Evolutionary conservation across 768 basidiomycete species (phyloP), one percentile per base, ranked within the genome.

Genomic region (Rhodotorula paludigena): DNA sequence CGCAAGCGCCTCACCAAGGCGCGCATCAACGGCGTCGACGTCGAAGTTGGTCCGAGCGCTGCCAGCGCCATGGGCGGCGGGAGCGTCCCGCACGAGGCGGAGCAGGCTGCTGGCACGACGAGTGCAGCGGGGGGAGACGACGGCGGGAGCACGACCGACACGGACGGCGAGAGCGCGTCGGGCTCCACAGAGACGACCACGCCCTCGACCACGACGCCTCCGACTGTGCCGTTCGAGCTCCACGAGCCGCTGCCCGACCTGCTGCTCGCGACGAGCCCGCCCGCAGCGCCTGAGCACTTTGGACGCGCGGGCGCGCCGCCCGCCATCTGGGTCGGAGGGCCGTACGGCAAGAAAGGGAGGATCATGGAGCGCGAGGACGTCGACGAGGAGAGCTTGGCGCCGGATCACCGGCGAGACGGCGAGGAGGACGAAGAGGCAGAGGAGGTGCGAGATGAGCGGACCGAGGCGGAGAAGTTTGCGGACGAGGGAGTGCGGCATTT

Each of bases 401-500:
- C 33, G 23, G 51, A 10, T 36, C 18, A 32, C 20, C 33, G 51
- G 33, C 20, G 33, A 2, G 21, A 23, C 33, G 52, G 38, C 16
- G 41, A 21, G 42, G 30, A 15, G 33, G 33, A 28, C 28, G 45
- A 33, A 21, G n/a, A 30, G 59, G 47, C n/a, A n/a, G n/a, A 30
- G 5, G 49, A 52, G 20, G 44, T 11, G 36, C 20, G 25, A 21
- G 48, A 30, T 20, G 25, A 14, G 39, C 5, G 23, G 45, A 20
- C 25, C 23, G 49, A 39, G 20, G 28, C 23, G 42, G 60, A 58
- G 33, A n/a, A 49, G 47, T 68, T 38, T 23, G 49, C 25, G 44
- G 12, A 45, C 12, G 54, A 63, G 23, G 59, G 53, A 28, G 33
- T 68, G 15, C 47, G 39, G 44, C 51, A 63, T 25, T 68, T 68